Evolutionary conservation across 768 basidiomycete species (phyloP), one percentile per base, ranked within the genome.

Genomic region (Sutorius australiensis): DNA sequence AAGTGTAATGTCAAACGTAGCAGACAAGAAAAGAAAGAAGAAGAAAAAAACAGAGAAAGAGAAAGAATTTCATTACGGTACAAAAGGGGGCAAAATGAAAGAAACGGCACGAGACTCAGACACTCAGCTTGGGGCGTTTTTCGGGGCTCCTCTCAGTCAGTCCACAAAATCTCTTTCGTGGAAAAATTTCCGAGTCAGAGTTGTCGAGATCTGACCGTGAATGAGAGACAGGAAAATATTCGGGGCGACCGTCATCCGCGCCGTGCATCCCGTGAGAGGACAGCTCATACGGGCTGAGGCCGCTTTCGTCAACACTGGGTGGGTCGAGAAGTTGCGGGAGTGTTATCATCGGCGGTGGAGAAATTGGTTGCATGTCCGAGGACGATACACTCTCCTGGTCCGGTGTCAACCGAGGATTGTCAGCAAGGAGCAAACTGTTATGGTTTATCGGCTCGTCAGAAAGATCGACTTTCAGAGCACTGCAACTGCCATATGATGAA

Each of bases 151-250:
- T 61, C 48, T 63, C 58, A 14, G 48, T 48, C 48, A 60, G 27
- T 36, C 55, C 56, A 48, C 59, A 61, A 5, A 49, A 60, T 41
- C 53, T 66, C 43, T 66, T 71, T 50, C 59, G 59, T 16, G 61
- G 45, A 48, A 57, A 57, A 46, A 5, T 31, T 53, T 67, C 67
- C 46, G 59, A 46, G 54, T 69, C 67, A 17, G 67, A 67, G 49
- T 44, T 49, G 10, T 72, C 68, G 19, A 60, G 61, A 55, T 70
- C 70, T 58, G 70, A 70, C 57, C 68, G 66, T 51, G 68, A 70
- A 54, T 70, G 56, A n/a, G 68, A 70, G 28, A 70, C 68, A 5
- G 66, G 68, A 4, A 70, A 70, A 65, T 70, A 70, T 57, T 70
- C 68, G 12, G 66, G 55, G 39, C 64, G 61, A 24, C 59, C 60